Base-by-base conservation (phyloP, 352 stramenopile species). In the Pythium oligandrum region DNA sequence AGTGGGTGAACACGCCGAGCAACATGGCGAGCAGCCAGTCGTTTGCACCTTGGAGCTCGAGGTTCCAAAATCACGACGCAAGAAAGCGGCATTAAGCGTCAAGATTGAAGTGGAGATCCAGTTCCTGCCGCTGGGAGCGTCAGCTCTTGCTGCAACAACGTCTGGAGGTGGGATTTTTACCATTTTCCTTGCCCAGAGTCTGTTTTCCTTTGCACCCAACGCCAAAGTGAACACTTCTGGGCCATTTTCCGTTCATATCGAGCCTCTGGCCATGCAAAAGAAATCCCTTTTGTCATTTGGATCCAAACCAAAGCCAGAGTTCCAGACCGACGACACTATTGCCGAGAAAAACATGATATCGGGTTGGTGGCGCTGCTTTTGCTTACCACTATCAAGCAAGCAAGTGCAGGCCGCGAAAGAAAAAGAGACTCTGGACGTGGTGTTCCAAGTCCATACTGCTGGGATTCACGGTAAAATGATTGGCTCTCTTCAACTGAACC, bases 401-500 rank as follows among this genome's bases (percentile, higher is more conserved):
- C 54, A 58, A 42, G 40, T 64, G 4, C 38, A 47, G 10, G 44
- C 53, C 5, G 58, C 45, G 0, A 66, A 64, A 45, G 70, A 75
- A 30, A 75, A 75, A 44, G 70, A 78, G 35, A 36, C 43, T 9
- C 49, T 78, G 11, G 52, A 69, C 2, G 30, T 78, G 1, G 66
- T 73, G 36, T 11, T 78, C 4, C 40, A 54, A 10, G 46, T 78
- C 6, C 57, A 52, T 9, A 46, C 51, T 32, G 26, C 33, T 31
- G 58, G 61, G 0, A 73, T 64, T 12, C 49, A 51, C 9, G 32
- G 48, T 4, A 64, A 64, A 40, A 6, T 11, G 3, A 55, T 78
- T n/a, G 66, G 69, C 44, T 75, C 53, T 43, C 38, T 59, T 31
- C 63, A 70, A n/a, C 33, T 74, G n/a, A 66, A 72, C 26, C 32